phyloP scores from a whole-genome alignment of 129 eudicot genomes.

The Flaveria linearis region DNA sequence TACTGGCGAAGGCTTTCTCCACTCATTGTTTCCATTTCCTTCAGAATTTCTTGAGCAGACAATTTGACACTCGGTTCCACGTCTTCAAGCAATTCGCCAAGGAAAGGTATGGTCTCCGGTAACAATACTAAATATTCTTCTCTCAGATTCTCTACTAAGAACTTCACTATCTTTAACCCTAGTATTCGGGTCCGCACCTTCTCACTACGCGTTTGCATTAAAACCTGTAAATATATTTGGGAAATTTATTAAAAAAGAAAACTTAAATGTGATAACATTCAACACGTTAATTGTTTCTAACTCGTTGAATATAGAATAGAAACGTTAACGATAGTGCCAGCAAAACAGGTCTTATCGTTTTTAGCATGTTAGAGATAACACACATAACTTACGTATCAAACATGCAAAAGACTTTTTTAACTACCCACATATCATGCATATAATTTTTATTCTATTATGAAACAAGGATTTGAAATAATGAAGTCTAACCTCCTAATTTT shows the following conservation, averaged over 20 bases:
- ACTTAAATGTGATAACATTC: neutral
- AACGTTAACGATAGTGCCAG: too few relatives aligned
- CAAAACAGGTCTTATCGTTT: too few relatives aligned
- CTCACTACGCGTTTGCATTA: constrained; percentile 91
- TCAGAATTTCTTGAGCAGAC: constrained; percentile 85
- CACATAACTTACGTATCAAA: too few relatives aligned
- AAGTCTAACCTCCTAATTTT: too few relatives aligned
- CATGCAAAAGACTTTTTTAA: too few relatives aligned
- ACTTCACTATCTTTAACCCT: constrained; percentile 73
- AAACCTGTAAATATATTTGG: constrained; percentile 45
- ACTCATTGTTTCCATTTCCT: constrained; percentile 73
- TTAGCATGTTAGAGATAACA: too few relatives aligned
- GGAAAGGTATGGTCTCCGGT: constrained; percentile 84
- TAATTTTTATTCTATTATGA: too few relatives aligned
- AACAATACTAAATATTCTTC: constrained; percentile 75
- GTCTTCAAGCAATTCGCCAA: constrained; percentile 86
- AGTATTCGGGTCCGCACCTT: constrained; percentile 65
- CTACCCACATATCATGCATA: too few relatives aligned
- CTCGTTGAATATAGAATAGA: neutral
- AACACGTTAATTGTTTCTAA: neutral
- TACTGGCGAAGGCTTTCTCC: constrained; percentile 75
- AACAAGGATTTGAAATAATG: too few relatives aligned
- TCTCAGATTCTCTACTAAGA: constrained; percentile 68
- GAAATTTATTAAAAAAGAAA: neutral
- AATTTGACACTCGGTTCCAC: constrained; percentile 70